phyloP scores from a whole-genome alignment of 768 basidiomycete species.

The Suillus occidentalis region DNA sequence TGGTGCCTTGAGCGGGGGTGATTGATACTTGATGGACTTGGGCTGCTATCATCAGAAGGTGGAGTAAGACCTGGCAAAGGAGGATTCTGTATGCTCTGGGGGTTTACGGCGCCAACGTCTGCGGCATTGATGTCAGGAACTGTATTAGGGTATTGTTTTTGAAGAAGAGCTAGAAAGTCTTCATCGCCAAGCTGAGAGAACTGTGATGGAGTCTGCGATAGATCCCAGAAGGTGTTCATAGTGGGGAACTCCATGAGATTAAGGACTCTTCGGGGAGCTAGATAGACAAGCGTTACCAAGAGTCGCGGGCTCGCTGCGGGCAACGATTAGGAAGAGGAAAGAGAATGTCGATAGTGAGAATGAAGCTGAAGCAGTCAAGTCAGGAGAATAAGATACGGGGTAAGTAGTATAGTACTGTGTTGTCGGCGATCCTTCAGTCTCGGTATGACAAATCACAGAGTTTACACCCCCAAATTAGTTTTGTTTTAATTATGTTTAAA shows the following conservation, averaged over 20 bases:
- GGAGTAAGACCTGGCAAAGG: slow-evolving; percentile 56
- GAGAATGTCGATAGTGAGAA: not conserved
- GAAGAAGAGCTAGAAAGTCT: slow-evolving; percentile 74
- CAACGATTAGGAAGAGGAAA: not conserved
- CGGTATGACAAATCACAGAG: slow-evolving; percentile 7
- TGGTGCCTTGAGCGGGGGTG: slow-evolving; percentile 20
- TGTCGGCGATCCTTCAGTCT: slow-evolving; percentile 1
- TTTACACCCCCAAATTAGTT: not conserved
- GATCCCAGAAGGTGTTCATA: slow-evolving; percentile 63
- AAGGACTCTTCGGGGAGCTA: not conserved
- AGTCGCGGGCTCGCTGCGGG: not conserved
- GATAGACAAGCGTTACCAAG: not conserved
- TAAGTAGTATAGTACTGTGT: not conserved
- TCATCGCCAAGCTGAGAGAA: slow-evolving; percentile 71
- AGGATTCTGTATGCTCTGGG: slow-evolving; percentile 50
- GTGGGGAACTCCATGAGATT: slow-evolving; percentile 36
- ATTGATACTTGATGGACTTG: slow-evolving; percentile 62
- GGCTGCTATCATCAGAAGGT: slow-evolving; percentile 74
- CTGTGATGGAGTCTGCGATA: slow-evolving; percentile 50
- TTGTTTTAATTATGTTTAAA: slow-evolving; percentile 4
- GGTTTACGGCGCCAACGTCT: slow-evolving; percentile 50
- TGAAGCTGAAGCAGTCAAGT: slow-evolving; percentile 3
- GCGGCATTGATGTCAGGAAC: slow-evolving; percentile 20
- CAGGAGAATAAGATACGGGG: slow-evolving; percentile 7
- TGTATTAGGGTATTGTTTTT: slow-evolving; percentile 65